Evolutionary conservation across 1,284 basidiomycete genomes (phyloP), one percentile per base, ranked within the genome.

Genomic region (Chondrostereum purpureum): DNA sequence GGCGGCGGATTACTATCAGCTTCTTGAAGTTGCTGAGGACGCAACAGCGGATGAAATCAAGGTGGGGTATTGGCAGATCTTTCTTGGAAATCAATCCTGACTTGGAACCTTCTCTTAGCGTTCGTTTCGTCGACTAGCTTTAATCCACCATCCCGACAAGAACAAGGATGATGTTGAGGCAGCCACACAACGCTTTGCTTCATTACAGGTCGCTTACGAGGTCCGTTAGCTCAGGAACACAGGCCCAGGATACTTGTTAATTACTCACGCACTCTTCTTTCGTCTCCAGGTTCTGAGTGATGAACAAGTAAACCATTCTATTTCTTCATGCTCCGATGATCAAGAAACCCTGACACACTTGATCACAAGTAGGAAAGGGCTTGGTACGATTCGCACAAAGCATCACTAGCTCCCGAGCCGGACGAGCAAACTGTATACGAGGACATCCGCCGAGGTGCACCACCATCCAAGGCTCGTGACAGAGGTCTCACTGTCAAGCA

Each of bases 351-450:
- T 52, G 45, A 55, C 56, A 55, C 40, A 53, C 53, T 20, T 49
- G n/a, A 51, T 57, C 58, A 31, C 27, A 69, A 73, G 69, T 77
- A 93, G 89, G 94, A 99, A 74, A 75, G 95, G 51, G 93, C 95
- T 35, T 99, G 94, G 90, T 99, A 99, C 63, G 95, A 99, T 63
- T 83, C 83, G n/a, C 94, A 98, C 62, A 80, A 89, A 38, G 85
- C 91, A 23, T 86, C 88, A n/a, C 72, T 92, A 5, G 73, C 75
- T 10, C 88, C 90, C 1, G 87, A 90, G 55, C 83, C 88, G 34
- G 92, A 94, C 60, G 86, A 80, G 16, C 76, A 85, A 46, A 82
- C 80, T 8, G 79, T 94, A 3, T 91, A 91, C 55, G 83, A 93
- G 50, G 88, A 93, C 55, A 87, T 96, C 51, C 77, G 80, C 44